Evolutionary conservation across 2,329 filamentous ascomycete genomes (phyloP).

Genomic region (Botrytis hyacinthi): DNA sequence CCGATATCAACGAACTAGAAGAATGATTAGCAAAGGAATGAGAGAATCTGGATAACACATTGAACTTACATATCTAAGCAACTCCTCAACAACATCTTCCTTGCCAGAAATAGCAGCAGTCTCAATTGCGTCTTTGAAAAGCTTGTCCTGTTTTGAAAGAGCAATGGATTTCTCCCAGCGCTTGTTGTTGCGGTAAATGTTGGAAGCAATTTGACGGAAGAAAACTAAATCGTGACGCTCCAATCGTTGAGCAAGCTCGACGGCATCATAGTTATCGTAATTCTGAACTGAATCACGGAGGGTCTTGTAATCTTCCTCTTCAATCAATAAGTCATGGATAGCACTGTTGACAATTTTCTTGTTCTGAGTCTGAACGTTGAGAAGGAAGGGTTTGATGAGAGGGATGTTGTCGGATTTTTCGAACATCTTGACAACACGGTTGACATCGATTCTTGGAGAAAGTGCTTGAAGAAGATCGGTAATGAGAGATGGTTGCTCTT

Average conservation of each 20-base stretch:
- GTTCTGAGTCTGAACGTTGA: constrained; percentile 95
- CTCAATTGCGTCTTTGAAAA: constrained; percentile 99
- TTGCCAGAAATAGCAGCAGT: constrained; percentile 91
- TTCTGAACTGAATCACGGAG: constrained; percentile 96
- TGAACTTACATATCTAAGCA: constrained; percentile 88
- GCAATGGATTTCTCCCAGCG: constrained; percentile 99
- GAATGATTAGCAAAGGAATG: constrained; percentile 33
- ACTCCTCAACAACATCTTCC: constrained; percentile 87
- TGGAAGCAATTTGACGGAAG: constrained; percentile 97
- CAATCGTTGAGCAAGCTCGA: constrained; percentile 84
- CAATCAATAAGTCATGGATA: constrained; percentile 95
- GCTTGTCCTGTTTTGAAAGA: constrained; percentile 96
- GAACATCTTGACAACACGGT: constrained; percentile 99
- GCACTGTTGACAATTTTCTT: constrained; percentile 98
- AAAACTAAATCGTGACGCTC: constrained; percentile 98
- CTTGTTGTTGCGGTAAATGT: constrained; percentile 99
- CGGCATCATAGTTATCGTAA: constrained; percentile 98
- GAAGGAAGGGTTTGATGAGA: constrained; percentile 96
- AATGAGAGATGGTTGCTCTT: constrained; percentile 91
- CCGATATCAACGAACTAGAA: constrained; percentile 95
- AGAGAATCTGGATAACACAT: not conserved
- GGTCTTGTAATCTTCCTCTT: constrained; percentile 99
- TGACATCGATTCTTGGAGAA: constrained; percentile 93
- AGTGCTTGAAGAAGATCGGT: constrained; percentile 93
- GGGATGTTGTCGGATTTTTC: constrained; percentile 97